Base-by-base conservation (phyloP, 2,329 filamentous ascomycete species). In the Calonectria henricotiae region DNA sequence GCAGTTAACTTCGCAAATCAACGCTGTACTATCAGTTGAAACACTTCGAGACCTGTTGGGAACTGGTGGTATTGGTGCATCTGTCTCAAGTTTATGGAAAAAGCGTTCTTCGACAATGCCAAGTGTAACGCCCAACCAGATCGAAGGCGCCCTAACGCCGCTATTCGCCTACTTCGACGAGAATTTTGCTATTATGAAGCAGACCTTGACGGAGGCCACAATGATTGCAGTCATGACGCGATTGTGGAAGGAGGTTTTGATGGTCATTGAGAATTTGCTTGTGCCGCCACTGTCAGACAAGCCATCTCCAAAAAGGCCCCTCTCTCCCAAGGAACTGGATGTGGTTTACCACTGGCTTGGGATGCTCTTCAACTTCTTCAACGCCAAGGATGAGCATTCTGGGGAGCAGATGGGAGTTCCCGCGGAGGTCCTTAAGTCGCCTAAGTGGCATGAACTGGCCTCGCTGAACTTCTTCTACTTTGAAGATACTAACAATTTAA, bases 381-480 rank as follows among this genome's bases (percentile, higher is more conserved):
- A 98, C 79, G 96, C 95, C 35, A 90, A 92, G 72, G 95, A 98
- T 77, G 95, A 98, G 77, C 89, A 93, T 15, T 79, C 92, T 85
- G 77, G 95, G 66, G 93, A 96, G 81, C 93, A 93, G 27, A 89
- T 96, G 70, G 96, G 96, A 74, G 94, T 99, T 3, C 93, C 95
- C 0, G 90, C 94, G 51, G 95, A 98, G 81, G 92, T 98, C 37
- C 89, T 99, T 79, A 98, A 97, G 83, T 97, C 94, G 75, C 94
- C 96, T 79, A 99, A 99, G 88, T 99, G 98, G 86, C 95, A 98
- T 85, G 96, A 99, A 82, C 90, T 99, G 65, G 94, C 96, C 74
- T 96, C 94, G 72, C 89, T 99, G 73, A 97, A 98, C 85, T 99
- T 98, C 88, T 99, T 98, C 87, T 99, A 99, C 86, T 97, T 96